Evolutionary conservation across 2,329 filamentous ascomycete genomes (phyloP).

Genomic region (Sphaerulina vaccinii): DNA sequence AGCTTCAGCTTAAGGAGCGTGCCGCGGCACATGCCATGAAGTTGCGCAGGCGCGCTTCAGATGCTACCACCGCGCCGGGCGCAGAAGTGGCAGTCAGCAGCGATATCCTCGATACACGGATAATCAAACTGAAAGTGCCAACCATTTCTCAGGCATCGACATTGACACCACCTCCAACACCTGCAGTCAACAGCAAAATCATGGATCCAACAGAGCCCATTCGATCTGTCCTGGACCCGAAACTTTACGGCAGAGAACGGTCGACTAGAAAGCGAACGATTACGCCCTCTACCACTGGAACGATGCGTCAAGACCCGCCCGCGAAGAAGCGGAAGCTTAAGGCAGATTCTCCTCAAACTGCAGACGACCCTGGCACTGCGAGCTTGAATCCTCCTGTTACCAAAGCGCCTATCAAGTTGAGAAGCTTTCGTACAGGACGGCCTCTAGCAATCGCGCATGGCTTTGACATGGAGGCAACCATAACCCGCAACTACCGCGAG

Average conservation of each 20-base stretch:
- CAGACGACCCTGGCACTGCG: background rate
- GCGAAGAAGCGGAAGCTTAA: slow-evolving; percentile 9
- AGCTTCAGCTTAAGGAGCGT: background rate
- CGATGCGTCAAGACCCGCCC: slow-evolving; percentile 1
- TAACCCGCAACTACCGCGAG: too few species aligned
- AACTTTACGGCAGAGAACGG: slow-evolving; percentile 12
- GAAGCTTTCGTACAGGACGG: too few species aligned
- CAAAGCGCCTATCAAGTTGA: too few species aligned
- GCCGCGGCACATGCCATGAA: background rate
- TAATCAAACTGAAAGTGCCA: too few species aligned
- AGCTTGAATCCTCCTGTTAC: background rate
- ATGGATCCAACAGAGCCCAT: background rate
- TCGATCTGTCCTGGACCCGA: slow-evolving; percentile 1
- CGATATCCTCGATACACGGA: too few species aligned
- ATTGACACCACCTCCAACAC: background rate
- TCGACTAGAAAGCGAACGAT: background rate
- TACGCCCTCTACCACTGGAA: background rate
- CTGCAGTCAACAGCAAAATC: background rate
- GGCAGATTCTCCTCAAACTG: background rate
- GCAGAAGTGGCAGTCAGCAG: background rate
- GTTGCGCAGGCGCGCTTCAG: background rate
- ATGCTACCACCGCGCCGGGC: background rate
- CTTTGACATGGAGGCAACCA: too few species aligned
- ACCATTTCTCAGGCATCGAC: too few species aligned
- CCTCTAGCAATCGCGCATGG: too few species aligned